phyloP scores from a whole-genome alignment of 352 stramenopile genomes.

The Phytopythium helicoides region DNA sequence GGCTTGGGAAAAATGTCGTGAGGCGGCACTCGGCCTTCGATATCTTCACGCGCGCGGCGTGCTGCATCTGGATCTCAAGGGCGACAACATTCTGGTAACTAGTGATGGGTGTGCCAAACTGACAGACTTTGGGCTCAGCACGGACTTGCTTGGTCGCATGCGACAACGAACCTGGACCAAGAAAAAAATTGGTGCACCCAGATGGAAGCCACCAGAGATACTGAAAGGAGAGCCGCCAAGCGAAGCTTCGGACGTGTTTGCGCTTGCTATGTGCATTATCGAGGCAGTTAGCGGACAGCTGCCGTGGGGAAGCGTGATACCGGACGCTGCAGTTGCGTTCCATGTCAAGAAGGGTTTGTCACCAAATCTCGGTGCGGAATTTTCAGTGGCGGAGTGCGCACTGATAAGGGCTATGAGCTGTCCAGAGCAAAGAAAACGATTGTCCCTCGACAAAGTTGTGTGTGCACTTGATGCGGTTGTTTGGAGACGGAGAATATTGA shows the following conservation, averaged over 20 bases:
- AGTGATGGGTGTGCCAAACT: constrained; percentile 8
- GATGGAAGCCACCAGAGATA: constrained; percentile 31
- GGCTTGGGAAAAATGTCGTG: constrained; percentile 5
- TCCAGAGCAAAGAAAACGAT: constrained; percentile 9
- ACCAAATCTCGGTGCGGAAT: constrained; percentile 14
- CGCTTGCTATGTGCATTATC: constrained; percentile 32
- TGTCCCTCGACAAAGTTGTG: constrained; percentile 17
- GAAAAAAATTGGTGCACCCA: constrained; percentile 10
- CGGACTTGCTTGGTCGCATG: background rate
- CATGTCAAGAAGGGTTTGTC: constrained; percentile 18
- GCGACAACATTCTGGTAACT: constrained; percentile 9
- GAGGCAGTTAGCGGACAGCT: constrained; percentile 24
- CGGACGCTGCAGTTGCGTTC: constrained; percentile 24
- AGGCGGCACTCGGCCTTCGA: constrained; percentile 5
- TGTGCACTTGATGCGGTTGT: background rate
- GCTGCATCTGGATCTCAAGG: constrained; percentile 10
- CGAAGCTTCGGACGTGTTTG: constrained; percentile 22
- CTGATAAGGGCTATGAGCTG: constrained; percentile 34
- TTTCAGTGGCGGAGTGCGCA: constrained; percentile 29
- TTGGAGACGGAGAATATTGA: background rate
- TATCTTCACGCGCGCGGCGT: constrained; percentile 8
- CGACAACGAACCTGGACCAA: background rate
- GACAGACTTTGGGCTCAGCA: constrained; percentile 8
- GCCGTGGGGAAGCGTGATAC: constrained; percentile 16
- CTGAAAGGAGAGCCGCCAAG: constrained; percentile 10